Percentiles rank a stretch among this genome's conserved stretches.
phyloP scores from a whole-genome alignment of 1,284 basidiomycete species.

The Cryptococcus amylolentus region DNA sequence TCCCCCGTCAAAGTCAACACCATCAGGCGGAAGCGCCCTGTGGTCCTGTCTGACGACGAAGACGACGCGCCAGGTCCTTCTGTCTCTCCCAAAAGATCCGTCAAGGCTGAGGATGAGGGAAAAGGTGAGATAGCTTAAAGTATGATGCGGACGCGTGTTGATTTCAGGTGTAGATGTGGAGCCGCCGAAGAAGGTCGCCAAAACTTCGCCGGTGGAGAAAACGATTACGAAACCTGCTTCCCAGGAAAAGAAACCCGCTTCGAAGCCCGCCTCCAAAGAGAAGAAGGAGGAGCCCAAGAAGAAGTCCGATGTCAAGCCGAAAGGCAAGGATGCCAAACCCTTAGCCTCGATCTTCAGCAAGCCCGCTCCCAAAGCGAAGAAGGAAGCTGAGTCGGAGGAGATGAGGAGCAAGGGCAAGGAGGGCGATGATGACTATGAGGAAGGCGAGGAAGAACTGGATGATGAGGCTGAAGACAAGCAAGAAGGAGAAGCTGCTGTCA shows the following conservation, averaged over 20 bases:
- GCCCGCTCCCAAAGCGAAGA: slow-evolving; percentile 28
- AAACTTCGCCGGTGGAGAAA: slow-evolving; percentile 10
- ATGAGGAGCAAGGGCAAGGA: slow-evolving; percentile 26
- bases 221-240: too few species aligned
- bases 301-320: slow-evolving; percentile 3
- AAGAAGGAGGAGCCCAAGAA: slow-evolving; percentile 15
- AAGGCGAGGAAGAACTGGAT: slow-evolving; percentile 47
- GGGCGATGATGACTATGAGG: slow-evolving; percentile 52
- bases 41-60: slow-evolving; percentile 67
- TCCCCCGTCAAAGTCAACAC: slow-evolving; percentile 19
- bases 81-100: slow-evolving; percentile 6
- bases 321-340: slow-evolving; percentile 26
- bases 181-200: slow-evolving; percentile 39
- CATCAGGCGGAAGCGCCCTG: slow-evolving; percentile 55
- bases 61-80: slow-evolving; percentile 33
- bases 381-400: slow-evolving; percentile 27
- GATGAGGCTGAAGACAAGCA: slow-evolving; percentile 52
- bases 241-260: slow-evolving; percentile 14
- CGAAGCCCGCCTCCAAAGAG: slow-evolving; percentile 27
- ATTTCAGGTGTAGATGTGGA: slow-evolving; percentile 13
- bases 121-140: not conserved
- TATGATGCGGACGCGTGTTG: not conserved
- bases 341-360: slow-evolving; percentile 50
- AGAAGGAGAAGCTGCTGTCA: slow-evolving; percentile 60
- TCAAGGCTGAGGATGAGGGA: not conserved